phyloP scores from a whole-genome alignment of 73 alveolate genomes.

The Blepharisma japonicum region DNA sequence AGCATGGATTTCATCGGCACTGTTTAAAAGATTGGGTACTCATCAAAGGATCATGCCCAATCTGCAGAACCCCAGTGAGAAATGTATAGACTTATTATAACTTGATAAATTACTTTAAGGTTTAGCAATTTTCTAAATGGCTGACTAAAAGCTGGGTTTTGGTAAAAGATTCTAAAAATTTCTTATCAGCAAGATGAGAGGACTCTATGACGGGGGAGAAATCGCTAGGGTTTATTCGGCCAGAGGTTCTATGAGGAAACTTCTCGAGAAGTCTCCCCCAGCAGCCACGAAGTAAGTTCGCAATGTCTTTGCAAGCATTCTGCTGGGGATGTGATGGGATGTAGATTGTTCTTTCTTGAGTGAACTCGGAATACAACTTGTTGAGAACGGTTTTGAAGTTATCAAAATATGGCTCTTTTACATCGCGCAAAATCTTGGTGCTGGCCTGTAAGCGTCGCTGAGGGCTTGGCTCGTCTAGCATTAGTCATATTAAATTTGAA shows the following conservation, averaged over 20 bases:
- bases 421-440: background rate
- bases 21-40: constrained; percentile 14
- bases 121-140: background rate
- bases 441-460: constrained; percentile 17
- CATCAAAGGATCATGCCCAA: constrained; percentile 25
- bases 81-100: too few species aligned
- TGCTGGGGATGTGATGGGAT: background rate
- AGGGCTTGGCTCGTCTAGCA: constrained; percentile 21
- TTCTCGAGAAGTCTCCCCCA: background rate
- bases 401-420: constrained; percentile 1
- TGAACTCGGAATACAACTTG: background rate
- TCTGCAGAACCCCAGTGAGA: background rate
- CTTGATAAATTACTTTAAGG: too few species aligned
- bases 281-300: background rate
- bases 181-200: background rate
- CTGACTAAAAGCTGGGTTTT: background rate
- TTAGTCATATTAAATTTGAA: background rate
- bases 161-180: background rate
- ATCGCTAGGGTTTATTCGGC: too few species aligned
- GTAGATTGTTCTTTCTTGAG: background rate
- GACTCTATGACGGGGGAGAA: background rate
- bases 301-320: background rate
- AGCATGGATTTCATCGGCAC: background rate
- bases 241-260: background rate
- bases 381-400: background rate